A percentile compares a stretch with the other conserved stretches of the same genome.
These are phyloP conservation scores for Tricholoma bakamatsutake DNA, from an alignment of 768 basidiomycete genomes.

Conservation along the genomic window DNA sequence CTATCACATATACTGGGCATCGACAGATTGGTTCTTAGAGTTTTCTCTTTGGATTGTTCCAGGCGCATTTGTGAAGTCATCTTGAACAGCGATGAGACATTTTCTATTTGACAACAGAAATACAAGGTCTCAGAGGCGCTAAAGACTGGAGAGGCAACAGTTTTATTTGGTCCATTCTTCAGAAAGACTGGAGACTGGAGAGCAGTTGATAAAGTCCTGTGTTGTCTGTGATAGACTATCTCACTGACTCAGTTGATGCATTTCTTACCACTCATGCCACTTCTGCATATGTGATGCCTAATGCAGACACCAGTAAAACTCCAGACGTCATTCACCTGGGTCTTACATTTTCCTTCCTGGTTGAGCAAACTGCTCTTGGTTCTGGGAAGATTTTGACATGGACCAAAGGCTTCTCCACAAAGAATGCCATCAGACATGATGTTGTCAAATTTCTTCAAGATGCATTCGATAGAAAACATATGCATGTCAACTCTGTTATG, in stretches of 20 bases:
- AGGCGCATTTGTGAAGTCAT: conserved; percentile 95
- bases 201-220: conserved; percentile 2
- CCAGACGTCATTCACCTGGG: conserved; percentile 57
- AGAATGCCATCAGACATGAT: conserved; percentile 84
- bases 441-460: conserved; percentile 87
- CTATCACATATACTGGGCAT: no score
- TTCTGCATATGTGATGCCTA: conserved; percentile 32
- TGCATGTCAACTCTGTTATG: conserved; percentile 90
- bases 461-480: conserved; percentile 86
- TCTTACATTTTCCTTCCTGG: conserved; percentile 96
- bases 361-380: conserved; percentile 91
- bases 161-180: conserved; percentile 66
- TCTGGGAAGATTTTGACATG: conserved; percentile 88
- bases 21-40: no score
- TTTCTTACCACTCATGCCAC: conserved; percentile 69
- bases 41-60: no score
- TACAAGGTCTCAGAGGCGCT: conserved; percentile 92
- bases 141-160: conserved; percentile 86
- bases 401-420: conserved; percentile 95
- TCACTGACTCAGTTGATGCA: conserved; percentile 93
- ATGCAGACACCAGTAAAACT: conserved; percentile 11
- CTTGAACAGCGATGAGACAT: conserved; percentile 85
- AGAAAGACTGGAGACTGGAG: background rate
- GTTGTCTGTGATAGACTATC: conserved; percentile 69
- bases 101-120: conserved; percentile 89